phyloP scores from a whole-genome alignment of 805 yeast genomes.

The Nakazawaea populi region DNA sequence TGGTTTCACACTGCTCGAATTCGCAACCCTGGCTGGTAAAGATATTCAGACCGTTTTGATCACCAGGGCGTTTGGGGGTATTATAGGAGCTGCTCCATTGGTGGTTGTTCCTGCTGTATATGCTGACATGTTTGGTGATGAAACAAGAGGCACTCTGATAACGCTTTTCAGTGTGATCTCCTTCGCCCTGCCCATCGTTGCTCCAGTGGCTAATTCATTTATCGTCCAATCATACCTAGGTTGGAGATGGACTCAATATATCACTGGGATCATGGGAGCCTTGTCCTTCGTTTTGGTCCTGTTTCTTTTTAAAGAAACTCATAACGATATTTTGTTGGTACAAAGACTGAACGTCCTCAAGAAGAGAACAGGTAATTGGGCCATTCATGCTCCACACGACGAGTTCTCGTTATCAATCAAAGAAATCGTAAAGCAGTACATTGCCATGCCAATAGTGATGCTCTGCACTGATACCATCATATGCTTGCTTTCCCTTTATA shows the following conservation, averaged over 20 bases:
- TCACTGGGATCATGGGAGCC: conserved; percentile 57
- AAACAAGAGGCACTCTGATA: conserved; percentile 69
- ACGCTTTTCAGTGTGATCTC: conserved; percentile 66
- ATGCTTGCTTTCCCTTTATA: conserved; percentile 61
- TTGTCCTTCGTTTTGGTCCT: conserved; percentile 32
- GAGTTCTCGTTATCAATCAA: conserved; percentile 46
- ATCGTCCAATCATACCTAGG: conserved; percentile 54
- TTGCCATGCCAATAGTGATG: conserved; percentile 66
- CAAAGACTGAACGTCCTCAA: conserved; percentile 59
- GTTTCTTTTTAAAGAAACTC: conserved; percentile 57
- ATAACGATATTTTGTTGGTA: conserved; percentile 60
- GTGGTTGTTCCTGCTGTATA: conserved; percentile 84
- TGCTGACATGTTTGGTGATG: conserved; percentile 71
- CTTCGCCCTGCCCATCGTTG: conserved; percentile 73
- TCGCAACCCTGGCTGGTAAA: conserved; percentile 71
- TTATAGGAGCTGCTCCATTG: conserved; percentile 78
- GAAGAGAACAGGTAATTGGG: conserved; percentile 74
- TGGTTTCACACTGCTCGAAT: conserved; percentile 53
- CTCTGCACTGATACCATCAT: conserved; percentile 66
- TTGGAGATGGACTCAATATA: conserved; percentile 81
- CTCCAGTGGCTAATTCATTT: conserved; percentile 76
- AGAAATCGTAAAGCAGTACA: conserved; percentile 56
- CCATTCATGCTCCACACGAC: conserved; percentile 74
- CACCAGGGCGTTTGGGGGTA: conserved; percentile 75
- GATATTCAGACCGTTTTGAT: conserved; percentile 73